Base-by-base conservation (phyloP, 192 early-diverging fungal genomes). In the Cladochytrium replicatum region DNA sequence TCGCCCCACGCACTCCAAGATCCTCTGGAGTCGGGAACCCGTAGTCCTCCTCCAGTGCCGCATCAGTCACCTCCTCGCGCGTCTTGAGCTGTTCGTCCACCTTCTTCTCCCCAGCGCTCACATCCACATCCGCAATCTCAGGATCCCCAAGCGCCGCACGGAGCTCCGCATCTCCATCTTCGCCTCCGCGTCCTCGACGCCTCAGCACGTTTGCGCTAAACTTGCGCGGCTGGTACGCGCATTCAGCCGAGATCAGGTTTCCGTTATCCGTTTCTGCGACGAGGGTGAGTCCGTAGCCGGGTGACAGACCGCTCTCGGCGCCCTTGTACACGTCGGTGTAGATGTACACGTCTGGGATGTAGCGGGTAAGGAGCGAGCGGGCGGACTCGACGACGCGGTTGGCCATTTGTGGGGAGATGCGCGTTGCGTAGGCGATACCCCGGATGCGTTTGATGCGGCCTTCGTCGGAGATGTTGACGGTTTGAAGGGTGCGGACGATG, bases 321-420 rank as follows among this genome's bases (percentile, higher is more conserved):
- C 95, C 93, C 59, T 92, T 91, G 63, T 87, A 96, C 39, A 93
- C 88, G 67, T 97, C 95, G 22, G 95, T 92, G 66, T 92, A 95
- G 44, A 99, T 83, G 58, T 94, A 95, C 28, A 99, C 87, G 60
- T 99, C 93, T 3, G 92, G 92, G 51, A 97, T 93, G 65, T 85
- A 97, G 49, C 80, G 77, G 43, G 93, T 95, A 42, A 99, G 68
- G 52, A 91, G 70, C 3, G 77, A 67, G 37, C 95, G 69, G 19
- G 91, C 87, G 3, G 91, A 68, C 54, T 95, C 86, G 2, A 88
- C 85, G 47, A 93, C 77, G 26, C 95, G 83, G 69, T 97, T 99
- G 23, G 95, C 85, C 53, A 86, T 88, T 55, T 91, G 88, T 26
- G 95, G 95, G 8, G 88, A 88, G 15, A 99, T 89, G 2, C 95